Evolutionary conservation across 1,284 basidiomycete species (phyloP), one percentile per base, ranked within the genome.

Genomic region (Ceratobasidium sp.): DNA sequence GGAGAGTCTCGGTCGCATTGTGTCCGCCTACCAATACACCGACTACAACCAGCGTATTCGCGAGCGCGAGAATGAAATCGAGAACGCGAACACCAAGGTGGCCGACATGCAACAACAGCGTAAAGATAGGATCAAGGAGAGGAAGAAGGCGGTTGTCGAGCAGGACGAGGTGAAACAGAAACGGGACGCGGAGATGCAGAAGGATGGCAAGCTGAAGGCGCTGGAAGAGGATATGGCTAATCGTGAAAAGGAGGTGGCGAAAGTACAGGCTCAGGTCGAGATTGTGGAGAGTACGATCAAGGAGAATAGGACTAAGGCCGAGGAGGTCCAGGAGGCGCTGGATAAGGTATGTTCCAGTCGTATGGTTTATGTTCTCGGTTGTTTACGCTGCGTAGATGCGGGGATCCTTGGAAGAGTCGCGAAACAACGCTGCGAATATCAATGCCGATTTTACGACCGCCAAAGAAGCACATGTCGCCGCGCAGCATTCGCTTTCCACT

Each of bases 21-120:
- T 98, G 80, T 91, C 94, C 33, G 98, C 98, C 0, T 95, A 92
- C 88, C 96, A 99, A 81, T 99, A 97, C 95, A 89, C 89, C 1
- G 88, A 91, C 26, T 88, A 86, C 13, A 86, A 87, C 28, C 83
- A 87, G 70, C 87, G 88, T 23, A 90, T 94, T 13, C 84, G 87
- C 64, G 92, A 92, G 83, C 87, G 85, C 28, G 75, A 79, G 67
- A 71, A 78, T n/a, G 78, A 79, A 63, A 77, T 81, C 42, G 77
- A 80, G 46, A 80, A 79, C 33, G 63, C 81, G 28, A 81, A 80
- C 49, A 81, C 81, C 61, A 77, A 81, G 10, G 81, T 83, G 44
- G 85, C 85, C 46, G 85, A 86, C 49, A 86, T 88, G 81, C 70
- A 84, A 84, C 72, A 86, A 87, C 83, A 84, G 87, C 77, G 82